Conservation (phyloP, 805 yeast genomes). For the Jamesozyma spencerorum region DNA sequence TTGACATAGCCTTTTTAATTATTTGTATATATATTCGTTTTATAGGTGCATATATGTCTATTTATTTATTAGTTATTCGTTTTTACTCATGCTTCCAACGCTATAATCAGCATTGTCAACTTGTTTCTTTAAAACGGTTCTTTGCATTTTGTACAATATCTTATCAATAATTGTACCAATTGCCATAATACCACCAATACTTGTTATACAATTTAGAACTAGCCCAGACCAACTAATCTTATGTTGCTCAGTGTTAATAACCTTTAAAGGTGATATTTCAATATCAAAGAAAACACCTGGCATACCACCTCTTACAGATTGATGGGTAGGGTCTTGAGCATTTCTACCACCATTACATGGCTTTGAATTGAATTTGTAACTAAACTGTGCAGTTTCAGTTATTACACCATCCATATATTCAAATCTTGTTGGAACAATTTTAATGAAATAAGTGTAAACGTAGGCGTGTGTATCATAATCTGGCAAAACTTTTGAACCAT, state of each 20-base stretch:
- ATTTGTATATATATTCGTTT: constrained; percentile 1
- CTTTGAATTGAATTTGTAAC: constrained; percentile 80
- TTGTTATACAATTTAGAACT: constrained; percentile 72
- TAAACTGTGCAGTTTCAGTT: constrained; percentile 81
- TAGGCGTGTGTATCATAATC: constrained; percentile 42
- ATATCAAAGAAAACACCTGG: constrained; percentile 85
- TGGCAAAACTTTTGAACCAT: constrained; percentile 36
- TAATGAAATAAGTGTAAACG: constrained; percentile 67
- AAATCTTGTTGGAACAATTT: constrained; percentile 83
- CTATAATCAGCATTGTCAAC: background rate
- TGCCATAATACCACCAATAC: constrained; percentile 91
- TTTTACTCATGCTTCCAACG: background rate
- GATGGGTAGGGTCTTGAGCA: constrained; percentile 61
- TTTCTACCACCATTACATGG: constrained; percentile 83
- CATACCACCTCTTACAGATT: constrained; percentile 79
- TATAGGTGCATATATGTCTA: background rate
- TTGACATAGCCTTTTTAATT: constrained; percentile 4
- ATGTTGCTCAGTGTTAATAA: constrained; percentile 68
- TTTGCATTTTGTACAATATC: constrained; percentile 83
- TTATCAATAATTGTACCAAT: constrained; percentile 85
- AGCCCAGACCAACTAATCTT: constrained; percentile 73
- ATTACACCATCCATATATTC: constrained; percentile 44
- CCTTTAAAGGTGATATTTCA: constrained; percentile 88
- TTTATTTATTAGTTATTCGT: background rate
- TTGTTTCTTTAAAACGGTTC: constrained; percentile 38